Evolutionary conservation across 164 flowering plant genomes (phyloP).

Genomic region (Platanus orientalis): DNA sequence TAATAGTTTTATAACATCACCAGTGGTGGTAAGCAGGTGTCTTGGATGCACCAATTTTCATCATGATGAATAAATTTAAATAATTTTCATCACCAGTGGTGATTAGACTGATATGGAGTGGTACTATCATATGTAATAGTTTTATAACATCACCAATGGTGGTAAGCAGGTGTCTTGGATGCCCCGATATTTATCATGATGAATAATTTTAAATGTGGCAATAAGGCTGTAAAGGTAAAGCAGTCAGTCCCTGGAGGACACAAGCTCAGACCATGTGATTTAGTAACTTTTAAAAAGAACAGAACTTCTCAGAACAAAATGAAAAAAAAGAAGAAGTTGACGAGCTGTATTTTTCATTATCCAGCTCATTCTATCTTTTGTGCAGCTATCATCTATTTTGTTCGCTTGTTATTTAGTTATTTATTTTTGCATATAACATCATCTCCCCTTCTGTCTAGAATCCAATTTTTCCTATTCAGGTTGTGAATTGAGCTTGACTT

Average conservation of each 20-base stretch:
- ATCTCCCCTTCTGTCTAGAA: not conserved
- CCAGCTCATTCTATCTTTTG: too few species aligned
- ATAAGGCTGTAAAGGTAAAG: too few species aligned
- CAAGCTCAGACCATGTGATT: too few species aligned
- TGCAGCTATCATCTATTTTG: not conserved
- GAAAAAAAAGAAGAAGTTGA: not conserved
- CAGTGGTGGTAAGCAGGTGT: not conserved
- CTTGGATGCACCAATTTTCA: not conserved
- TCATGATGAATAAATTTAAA: not conserved
- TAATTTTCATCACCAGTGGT: too few species aligned
- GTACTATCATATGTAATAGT: not conserved
- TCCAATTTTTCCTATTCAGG: slow-evolving; percentile 1
- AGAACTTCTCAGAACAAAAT: not conserved
- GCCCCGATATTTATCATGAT: not conserved
- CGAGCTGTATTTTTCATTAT: too few species aligned
- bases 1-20: not conserved
- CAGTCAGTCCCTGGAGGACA: too few species aligned
- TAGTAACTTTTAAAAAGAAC: not conserved
- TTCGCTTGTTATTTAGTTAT: not conserved
- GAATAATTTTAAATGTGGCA: too few species aligned
- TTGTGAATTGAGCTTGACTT: not conserved
- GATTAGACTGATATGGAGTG: not conserved
- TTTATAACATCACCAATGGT: not conserved
- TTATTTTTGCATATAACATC: not conserved
- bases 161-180: not conserved